Base-by-base conservation (phyloP, 1,139 yeast species). In the Candida mesenterica region DNA sequence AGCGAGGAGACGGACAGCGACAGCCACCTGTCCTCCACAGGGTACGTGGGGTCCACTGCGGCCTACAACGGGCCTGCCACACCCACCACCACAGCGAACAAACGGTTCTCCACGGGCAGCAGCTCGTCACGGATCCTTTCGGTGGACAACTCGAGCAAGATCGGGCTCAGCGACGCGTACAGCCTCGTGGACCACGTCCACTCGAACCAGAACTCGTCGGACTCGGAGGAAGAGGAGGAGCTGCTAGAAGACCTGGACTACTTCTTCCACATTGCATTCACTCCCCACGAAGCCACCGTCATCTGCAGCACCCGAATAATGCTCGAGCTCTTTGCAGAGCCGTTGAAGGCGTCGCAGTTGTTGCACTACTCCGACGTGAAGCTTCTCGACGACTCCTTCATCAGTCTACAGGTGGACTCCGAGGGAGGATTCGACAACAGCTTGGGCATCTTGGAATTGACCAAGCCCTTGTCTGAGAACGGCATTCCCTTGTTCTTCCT, bases 401-500 rank as follows among this genome's bases (percentile, higher is more conserved):
- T 79, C 25, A 73, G 73, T 19, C 59, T 82, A 23, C 84, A 79
- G 42, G 75, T 82, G 3, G 82, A 79, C 43, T 74, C 78, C 36
- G 85, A 79, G 42, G 84, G 87, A 0, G 65, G 68, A 14, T 72
- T 68, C 45, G 78, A 65, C 46, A 58, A 70, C 39, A 79, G 79
- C 25, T 61, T 72, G 27, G 60, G 81, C 29, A 79, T 82, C 7
- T 53, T 82, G 35, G 77, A 76, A 39, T 59, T 82, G 20, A 79
- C 85, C 1, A 67, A 70, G 34, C 89, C 89, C 3, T 59, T 82
- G 15, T 72, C 84, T 0, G 65, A 68, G 25, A 77, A 79, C 34
- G 68, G 68, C 12, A 77, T 82, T 24, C 69, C 87, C 3, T 62
- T 82, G 23, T 80, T 79, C 50, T 82, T 81, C 55, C 57, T 82